Percentiles rank a stretch among this genome's conserved stretches.
phyloP scores from a whole-genome alignment of 306 rosid genomes.

The Quercus wislizeni region DNA sequence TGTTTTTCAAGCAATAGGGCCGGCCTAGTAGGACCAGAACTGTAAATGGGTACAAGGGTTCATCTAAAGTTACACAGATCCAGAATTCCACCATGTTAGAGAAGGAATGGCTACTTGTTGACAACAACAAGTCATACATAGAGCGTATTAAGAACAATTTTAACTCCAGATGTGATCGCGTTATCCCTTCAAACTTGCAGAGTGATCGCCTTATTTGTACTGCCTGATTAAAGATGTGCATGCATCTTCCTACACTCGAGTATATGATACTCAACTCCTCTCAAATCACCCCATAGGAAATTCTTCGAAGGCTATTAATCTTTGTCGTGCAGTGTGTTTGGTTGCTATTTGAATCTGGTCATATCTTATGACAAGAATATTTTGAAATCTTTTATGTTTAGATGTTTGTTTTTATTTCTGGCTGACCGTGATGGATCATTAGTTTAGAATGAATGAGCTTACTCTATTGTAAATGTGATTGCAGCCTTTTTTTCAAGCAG shows the following conservation, averaged over 20 bases:
- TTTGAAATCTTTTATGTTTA: not conserved
- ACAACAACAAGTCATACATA: too few species aligned
- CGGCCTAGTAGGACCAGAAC: not conserved
- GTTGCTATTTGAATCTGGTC: conserved; percentile 4
- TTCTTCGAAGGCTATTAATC: not conserved
- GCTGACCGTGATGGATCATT: conserved; percentile 14
- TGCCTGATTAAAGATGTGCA: not conserved
- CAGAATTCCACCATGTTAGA: too few species aligned
- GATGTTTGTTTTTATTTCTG: not conserved
- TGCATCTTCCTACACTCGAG: not conserved
- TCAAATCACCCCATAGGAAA: not conserved
- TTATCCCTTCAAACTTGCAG: too few species aligned
- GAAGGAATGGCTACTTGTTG: too few species aligned
- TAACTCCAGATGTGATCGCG: too few species aligned
- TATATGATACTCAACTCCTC: not conserved
- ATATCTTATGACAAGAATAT: not conserved
- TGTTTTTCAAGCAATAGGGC: not conserved
- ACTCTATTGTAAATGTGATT: conserved; percentile 36
- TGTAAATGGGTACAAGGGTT: too few species aligned
- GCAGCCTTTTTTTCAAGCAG: conserved; percentile 95
- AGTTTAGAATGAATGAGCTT: conserved; percentile 18
- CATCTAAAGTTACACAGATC: too few species aligned
- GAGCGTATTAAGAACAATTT: too few species aligned
- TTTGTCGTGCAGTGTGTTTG: not conserved
- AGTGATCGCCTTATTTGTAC: too few species aligned